Evolutionary conservation across 805 yeast genomes (phyloP).

Genomic region (Pichia occidentalis): DNA sequence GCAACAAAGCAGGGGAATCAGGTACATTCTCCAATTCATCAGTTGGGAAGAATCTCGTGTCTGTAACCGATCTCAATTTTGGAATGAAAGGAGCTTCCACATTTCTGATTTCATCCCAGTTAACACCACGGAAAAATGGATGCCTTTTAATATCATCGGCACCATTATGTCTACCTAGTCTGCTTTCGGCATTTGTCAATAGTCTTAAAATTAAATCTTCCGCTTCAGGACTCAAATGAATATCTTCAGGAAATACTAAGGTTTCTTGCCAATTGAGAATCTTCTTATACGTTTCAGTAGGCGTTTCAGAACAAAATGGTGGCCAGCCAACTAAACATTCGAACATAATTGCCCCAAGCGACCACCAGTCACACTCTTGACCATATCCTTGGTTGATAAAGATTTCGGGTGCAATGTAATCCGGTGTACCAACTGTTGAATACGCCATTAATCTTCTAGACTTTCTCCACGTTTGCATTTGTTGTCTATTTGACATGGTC

Average conservation of each 20-base stretch:
- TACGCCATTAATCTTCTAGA: constrained; percentile 90
- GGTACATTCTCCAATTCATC: constrained; percentile 95
- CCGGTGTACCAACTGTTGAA: constrained; percentile 95
- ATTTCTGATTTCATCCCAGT: constrained; percentile 82
- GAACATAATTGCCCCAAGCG: constrained; percentile 92
- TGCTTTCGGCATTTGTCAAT: constrained; percentile 68
- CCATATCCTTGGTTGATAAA: constrained; percentile 92
- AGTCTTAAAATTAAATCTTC: constrained; percentile 78
- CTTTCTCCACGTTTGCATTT: constrained; percentile 94
- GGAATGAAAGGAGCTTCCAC: constrained; percentile 95
- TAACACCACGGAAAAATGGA: constrained; percentile 93
- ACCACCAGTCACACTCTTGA: constrained; percentile 98
- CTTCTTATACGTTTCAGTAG: constrained; percentile 88
- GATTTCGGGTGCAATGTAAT: constrained; percentile 93
- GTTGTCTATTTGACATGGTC: constrained; percentile 92
- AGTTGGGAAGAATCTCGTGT: constrained; percentile 96
- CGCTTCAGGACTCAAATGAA: constrained; percentile 80
- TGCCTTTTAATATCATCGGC: constrained; percentile 86
- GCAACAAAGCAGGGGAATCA: constrained; percentile 70
- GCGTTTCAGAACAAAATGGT: constrained; percentile 91
- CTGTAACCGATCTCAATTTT: constrained; percentile 83
- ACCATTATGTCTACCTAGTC: constrained; percentile 86
- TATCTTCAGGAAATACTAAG: constrained; percentile 82
- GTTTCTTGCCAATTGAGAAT: constrained; percentile 89
- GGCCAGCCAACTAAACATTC: constrained; percentile 97